Evolutionary conservation across 805 yeast genomes (phyloP), one percentile per base, ranked within the genome.

Genomic region (Barnettozyma wickerhamii): DNA sequence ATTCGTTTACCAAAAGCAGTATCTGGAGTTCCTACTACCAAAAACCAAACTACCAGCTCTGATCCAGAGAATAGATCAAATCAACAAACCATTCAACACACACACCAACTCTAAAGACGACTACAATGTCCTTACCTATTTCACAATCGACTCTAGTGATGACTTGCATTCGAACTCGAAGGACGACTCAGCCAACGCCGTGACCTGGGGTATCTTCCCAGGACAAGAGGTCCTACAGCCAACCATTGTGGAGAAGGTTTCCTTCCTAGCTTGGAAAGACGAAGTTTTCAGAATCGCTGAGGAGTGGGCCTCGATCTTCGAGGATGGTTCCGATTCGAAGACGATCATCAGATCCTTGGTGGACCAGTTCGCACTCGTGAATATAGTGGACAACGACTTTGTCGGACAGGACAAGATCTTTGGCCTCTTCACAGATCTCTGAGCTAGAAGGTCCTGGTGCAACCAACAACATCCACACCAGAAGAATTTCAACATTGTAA

Each of bases 181-280:
- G 19, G 80, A 76, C 33, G 86, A 81, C 43, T 57, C 68, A 28
- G 89, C 95, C 48, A 90, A 87, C 58, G 96, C 98, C 7, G 97
- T 91, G 42, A 91, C 98, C 15, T 91, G 98, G 98, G 98, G 98
- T 48, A 88, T 90, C 41, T 89, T 87, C 78, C 97, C 98, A 20
- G 96, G 96, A 29, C 84, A 83, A 57, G 97, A 91, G 65, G 84
- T 91, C 40, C 72, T 87, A 48, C 98, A 91, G 66, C 97, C 98
- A 38, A 91, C 98, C 0, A 88, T 91, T 59, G 97, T 91, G 17
- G 98, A 91, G 61, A 83, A 81, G 56, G 79, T 81, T 29, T 87
- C 96, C 3, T 91, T 91, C 64, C 68, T 90, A 53, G 98, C 98
- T 12, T 91, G 98, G 98, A 90, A 88, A 61, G 96, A 91, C 60